Evolutionary conservation across 257 asterid species (phyloP), one percentile per base, ranked within the genome.

Genomic region (Solanum neorickii): DNA sequence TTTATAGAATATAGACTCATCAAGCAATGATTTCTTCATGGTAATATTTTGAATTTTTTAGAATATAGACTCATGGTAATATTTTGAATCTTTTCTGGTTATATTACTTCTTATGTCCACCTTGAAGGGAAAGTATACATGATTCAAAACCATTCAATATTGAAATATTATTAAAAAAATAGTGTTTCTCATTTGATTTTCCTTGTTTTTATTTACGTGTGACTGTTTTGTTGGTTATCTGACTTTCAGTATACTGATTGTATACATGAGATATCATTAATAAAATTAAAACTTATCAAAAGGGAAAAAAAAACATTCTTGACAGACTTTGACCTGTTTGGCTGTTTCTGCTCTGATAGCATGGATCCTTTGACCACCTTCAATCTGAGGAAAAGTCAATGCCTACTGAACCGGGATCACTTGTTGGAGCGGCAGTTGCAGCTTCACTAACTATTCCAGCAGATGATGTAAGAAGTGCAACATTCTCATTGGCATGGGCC

Each of bases 351-450:
- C 90, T 89, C 69, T 88, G 83, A 88, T 90, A 97, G 99, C 95
- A 85, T 87, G 99, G 99, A 91, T 97, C 99, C 73, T 97, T 97
- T 86, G 95, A 95, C 90, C 93, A 87, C 94, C 94, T 95, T 59
- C 92, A 92, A 47, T 89, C 90, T 88, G 96, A 92, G 87, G 97
- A 93, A 87, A 91, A 89, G 87, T 94, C 96, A 66, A 86, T 42
- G 90, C 98, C 99, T 88, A 95, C 99, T 88, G 95, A 94, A 87
- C 93, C 94, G 47, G 97, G 98, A 87, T 91, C 98, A 49, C 86
- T 89, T 74, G 88, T 93, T 87, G 99, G 99, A 89, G 98, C 99
- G 18, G 99, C 99, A 56, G 88, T 97, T 88, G 97, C 99, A 85
- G 98, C 99, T 86, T 93, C 99, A 59, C 70, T 96, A 86, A 92